Conservation (phyloP, 345 rosid genomes). For the Triadica sebifera region DNA sequence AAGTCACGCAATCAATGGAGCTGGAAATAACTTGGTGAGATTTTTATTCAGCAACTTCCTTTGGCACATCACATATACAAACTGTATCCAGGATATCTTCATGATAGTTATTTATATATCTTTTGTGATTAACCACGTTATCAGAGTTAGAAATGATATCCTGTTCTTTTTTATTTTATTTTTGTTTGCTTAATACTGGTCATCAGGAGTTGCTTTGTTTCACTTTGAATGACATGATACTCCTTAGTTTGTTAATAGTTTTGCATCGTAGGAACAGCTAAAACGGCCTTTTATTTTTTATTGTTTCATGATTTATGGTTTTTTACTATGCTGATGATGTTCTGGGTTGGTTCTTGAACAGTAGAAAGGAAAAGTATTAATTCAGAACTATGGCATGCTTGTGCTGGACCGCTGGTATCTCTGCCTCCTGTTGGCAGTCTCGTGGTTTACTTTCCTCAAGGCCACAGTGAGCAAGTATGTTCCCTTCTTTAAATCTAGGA, state of each 20-base stretch:
- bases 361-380: conserved; percentile 81
- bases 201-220: neutral
- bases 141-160: neutral
- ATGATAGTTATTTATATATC: neutral
- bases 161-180: too few species aligned
- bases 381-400: conserved; percentile 97
- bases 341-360: conserved; percentile 34
- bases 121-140: neutral
- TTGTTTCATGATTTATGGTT: conserved; percentile 1
- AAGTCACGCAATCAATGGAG: neutral
- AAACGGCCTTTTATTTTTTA: neutral
- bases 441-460: conserved; percentile 96
- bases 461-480: conserved; percentile 91
- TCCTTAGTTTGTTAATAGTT: neutral
- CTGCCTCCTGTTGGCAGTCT: conserved; percentile 92
- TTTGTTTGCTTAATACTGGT: neutral
- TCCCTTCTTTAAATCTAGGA: conserved; percentile 17
- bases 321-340: conserved; percentile 15
- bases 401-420: conserved; percentile 93
- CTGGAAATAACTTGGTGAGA: neutral
- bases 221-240: neutral
- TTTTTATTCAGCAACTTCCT: neutral
- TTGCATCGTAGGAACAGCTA: too few species aligned
- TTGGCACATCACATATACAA: neutral
- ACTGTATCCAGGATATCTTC: neutral